Base-by-base conservation (phyloP, 2,329 filamentous ascomycete species). In the Aquanectria penicillioides region DNA sequence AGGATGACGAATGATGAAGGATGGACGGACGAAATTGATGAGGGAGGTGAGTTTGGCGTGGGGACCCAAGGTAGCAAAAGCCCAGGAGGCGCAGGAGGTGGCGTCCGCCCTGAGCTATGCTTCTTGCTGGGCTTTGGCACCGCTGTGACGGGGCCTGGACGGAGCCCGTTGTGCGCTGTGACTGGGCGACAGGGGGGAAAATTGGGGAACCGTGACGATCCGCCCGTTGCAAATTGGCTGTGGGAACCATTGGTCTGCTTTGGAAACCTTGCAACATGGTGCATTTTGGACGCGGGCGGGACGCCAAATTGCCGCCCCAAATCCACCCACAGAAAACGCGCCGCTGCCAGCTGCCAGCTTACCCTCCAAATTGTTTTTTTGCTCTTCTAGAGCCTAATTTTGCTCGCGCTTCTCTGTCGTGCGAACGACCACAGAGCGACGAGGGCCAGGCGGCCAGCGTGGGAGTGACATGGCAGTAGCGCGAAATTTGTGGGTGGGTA, bases 31-130 rank as follows among this genome's bases (percentile, higher is more conserved):
- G 36, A 40, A n/a, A 44, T 29, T 40, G 37, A 38, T 47, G 47
- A 56, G 48, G 51, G 29, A 43, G 49, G 34, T 57, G 61, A 55
- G 65, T 69, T 50, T 36, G 31, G 31, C 18, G 43, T 38, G 43
- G 31, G 41, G 15, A 33, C 31, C 29, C 44, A 26, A 49, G 57
- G 59, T 67, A 56, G 52, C 61, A 61, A 59, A 69, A 58, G 54
- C 57, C 60, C 64, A 68, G 64, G 65, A 62, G 64, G 60, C 62
- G 67, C 67, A 69, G 65, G 67, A 69, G 68, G 68, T 70, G 68
- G 68, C 68, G 68, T 65, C 17, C 64, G 66, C 63, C 64, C 64
- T 62, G 67, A 65, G 38, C 36, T 37, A 22, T 18, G 18, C 43
- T 61, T 49, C 62, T 55, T 40, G 15, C 31, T 28, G 15, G 46